A percentile compares a stretch with the other conserved stretches of the same genome.
Evolutionary conservation across 2,329 filamentous ascomycete species (phyloP).

Genomic region (Fusarium sp.): DNA sequence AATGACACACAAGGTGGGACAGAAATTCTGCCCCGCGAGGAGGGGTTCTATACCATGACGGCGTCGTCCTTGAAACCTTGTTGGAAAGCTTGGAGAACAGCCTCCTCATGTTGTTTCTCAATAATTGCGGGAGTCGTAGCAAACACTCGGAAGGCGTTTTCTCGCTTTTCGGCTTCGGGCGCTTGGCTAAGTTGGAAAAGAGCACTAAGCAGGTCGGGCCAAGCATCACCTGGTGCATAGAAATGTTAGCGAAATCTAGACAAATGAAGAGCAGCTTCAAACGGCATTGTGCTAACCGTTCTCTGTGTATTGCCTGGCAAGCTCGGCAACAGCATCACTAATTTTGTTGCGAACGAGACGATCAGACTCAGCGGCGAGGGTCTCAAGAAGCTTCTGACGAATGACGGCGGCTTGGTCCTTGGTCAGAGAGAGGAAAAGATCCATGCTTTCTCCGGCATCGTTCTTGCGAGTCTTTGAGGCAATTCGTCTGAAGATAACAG

Average conservation of each 20-base stretch:
- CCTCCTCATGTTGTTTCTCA: conserved; percentile 92
- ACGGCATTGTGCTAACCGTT: conserved; percentile 72
- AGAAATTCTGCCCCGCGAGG: conserved; percentile 9
- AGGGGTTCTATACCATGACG: conserved; percentile 69
- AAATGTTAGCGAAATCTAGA: conserved; percentile 33
- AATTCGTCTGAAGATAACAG: conserved; percentile 94
- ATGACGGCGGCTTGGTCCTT: conserved; percentile 81
- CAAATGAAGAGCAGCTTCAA: neutral
- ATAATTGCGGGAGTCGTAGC: conserved; percentile 95
- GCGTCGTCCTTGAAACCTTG: conserved; percentile 92
- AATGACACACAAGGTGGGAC: conserved; percentile 11
- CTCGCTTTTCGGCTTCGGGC: conserved; percentile 82
- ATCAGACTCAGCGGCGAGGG: conserved; percentile 78
- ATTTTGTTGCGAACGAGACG: conserved; percentile 90
- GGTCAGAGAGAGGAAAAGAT: conserved; percentile 86
- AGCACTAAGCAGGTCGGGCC: conserved; percentile 87
- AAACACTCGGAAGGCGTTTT: conserved; percentile 95
- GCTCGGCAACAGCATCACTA: conserved; percentile 95
- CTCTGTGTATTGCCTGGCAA: conserved; percentile 94
- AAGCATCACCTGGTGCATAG: conserved; percentile 74
- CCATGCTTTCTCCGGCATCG: conserved; percentile 75
- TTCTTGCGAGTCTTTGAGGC: conserved; percentile 88
- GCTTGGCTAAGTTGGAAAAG: conserved; percentile 94
- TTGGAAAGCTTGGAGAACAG: conserved; percentile 88
- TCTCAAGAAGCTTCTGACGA: conserved; percentile 84